phyloP scores from a whole-genome alignment of 2,329 filamentous ascomycete species.

The Fusarium stilboides region DNA sequence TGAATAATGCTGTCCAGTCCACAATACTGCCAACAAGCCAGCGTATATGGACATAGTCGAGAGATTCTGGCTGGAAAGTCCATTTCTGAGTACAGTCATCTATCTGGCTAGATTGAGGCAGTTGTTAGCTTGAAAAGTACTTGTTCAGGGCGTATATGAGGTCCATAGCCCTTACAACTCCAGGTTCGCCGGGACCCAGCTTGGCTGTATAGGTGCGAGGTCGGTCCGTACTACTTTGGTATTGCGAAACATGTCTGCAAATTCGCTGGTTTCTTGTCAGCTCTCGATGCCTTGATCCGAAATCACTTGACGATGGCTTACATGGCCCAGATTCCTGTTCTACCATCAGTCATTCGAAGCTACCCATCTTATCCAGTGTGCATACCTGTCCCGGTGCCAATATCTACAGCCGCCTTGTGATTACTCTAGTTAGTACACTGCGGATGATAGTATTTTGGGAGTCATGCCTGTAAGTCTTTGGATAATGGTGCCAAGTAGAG shows the following conservation, averaged over 20 bases:
- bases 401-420: neutral
- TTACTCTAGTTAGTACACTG: neutral
- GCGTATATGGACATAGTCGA: slow-evolving; percentile 20
- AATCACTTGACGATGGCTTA: neutral
- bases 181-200: slow-evolving; percentile 10
- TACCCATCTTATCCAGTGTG: rapidly evolving
- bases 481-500: neutral
- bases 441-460: rapidly evolving
- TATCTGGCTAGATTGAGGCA: neutral
- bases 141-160: rapidly evolving
- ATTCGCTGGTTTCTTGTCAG: neutral
- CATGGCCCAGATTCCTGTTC: slow-evolving; percentile 17
- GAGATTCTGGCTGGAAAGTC: neutral
- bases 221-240: slow-evolving; percentile 3
- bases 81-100: slow-evolving; percentile 20
- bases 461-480: neutral
- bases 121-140: rapidly evolving
- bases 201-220: slow-evolving; percentile 12
- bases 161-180: neutral
- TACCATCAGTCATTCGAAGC: rapidly evolving
- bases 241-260: slow-evolving; percentile 5
- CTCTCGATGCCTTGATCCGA: rapidly evolving
- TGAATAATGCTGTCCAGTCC: neutral
- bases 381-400: slow-evolving; percentile 18
- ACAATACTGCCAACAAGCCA: slow-evolving; percentile 8